phyloP scores from a whole-genome alignment of 345 rosid genomes.

The Eucalyptus lansdowneana region DNA sequence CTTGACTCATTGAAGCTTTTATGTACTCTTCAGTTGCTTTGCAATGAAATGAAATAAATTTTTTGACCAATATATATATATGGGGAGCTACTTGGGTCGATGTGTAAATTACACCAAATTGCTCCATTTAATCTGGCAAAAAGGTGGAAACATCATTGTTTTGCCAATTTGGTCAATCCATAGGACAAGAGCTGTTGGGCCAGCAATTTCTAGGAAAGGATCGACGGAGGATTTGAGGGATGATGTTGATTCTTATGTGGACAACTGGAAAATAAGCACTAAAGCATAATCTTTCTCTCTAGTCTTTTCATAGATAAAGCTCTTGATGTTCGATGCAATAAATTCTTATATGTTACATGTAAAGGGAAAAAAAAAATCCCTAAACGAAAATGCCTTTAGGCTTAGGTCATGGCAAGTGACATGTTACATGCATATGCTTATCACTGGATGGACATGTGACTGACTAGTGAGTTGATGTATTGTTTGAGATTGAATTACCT shows the following conservation, averaged over 20 bases:
- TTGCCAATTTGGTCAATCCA: background rate
- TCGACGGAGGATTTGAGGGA: background rate
- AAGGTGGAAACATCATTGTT: background rate
- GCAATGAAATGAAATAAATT: background rate
- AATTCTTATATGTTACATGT: background rate
- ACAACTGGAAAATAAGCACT: background rate
- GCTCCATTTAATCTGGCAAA: background rate
- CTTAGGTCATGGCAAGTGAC: background rate
- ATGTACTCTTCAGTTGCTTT: background rate
- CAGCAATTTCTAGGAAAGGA: background rate
- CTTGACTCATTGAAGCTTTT: background rate
- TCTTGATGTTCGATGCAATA: rapidly evolving
- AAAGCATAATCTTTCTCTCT: background rate
- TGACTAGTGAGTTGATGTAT: background rate
- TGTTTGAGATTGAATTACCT: background rate
- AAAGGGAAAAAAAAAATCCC: background rate
- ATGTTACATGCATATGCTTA: background rate
- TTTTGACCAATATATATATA: background rate
- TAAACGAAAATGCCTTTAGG: background rate
- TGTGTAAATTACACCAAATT: background rate
- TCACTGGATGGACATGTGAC: background rate
- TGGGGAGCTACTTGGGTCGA: background rate
- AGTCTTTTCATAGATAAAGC: background rate
- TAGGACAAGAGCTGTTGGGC: background rate
- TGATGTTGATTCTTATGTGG: background rate